Percentiles rank a stretch among this genome's conserved stretches.
Conservation (phyloP, 495 filamentous ascomycete genomes). For the Penicillium lividum region DNA sequence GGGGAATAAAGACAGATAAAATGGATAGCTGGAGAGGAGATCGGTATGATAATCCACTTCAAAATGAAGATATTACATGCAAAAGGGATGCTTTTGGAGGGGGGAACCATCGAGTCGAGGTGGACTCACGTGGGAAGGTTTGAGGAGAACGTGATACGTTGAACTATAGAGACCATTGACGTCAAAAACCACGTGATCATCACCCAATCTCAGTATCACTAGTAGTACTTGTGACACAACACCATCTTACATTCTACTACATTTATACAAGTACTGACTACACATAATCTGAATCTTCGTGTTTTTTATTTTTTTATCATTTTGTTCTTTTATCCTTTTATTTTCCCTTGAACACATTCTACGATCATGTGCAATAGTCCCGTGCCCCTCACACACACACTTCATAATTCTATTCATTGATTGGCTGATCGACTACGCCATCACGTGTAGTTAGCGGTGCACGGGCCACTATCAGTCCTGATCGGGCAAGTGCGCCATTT, state of each 20-base stretch:
- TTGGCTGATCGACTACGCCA: conserved; percentile 26
- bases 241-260: too few relatives aligned
- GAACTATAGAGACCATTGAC: conserved; percentile 21
- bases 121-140: conserved; percentile 48
- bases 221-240: neutral
- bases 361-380: conserved; percentile 44
- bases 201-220: neutral
- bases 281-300: too few relatives aligned
- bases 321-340: neutral
- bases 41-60: conserved; percentile 24
- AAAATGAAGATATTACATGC: conserved; percentile 30
- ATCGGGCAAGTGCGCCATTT: conserved; percentile 8
- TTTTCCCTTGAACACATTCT: conserved; percentile 1
- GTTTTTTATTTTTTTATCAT: neutral
- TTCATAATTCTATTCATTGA: conserved; percentile 18
- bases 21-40: conserved; percentile 14
- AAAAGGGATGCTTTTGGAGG: conserved; percentile 34
- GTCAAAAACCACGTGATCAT: conserved; percentile 43
- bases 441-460: conserved; percentile 20
- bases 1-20: conserved; percentile 19
- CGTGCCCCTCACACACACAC: conserved; percentile 35
- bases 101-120: conserved; percentile 40
- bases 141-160: conserved; percentile 19
- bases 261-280: too few relatives aligned
- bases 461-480: conserved; percentile 15